These are phyloP conservation scores for Melampsora larici-populina DNA, from an alignment of 1,284 basidiomycete genomes.

Conservation along the genomic window DNA sequence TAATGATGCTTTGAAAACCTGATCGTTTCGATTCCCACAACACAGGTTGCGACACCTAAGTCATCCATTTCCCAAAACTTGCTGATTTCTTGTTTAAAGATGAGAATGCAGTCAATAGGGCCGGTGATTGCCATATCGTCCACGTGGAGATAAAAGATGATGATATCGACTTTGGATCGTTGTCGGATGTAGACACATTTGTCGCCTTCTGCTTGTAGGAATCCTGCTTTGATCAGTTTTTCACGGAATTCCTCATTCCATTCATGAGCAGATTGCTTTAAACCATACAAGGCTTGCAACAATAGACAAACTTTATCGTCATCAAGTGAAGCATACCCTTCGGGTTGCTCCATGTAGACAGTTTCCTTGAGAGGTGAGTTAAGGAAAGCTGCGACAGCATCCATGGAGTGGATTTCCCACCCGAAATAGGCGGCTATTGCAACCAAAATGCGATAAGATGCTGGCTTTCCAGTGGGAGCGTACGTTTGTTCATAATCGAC, in stretches of 20 bases:
- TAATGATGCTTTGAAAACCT: background rate
- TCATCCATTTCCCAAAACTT: background rate
- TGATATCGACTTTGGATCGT: too few species aligned
- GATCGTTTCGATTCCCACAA: background rate
- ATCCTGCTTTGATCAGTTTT: background rate
- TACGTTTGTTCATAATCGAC: background rate
- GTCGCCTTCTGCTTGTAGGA: too few species aligned
- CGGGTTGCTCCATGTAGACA: background rate
- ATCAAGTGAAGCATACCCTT: too few species aligned
- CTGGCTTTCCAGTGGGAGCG: too few species aligned
- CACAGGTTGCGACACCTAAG: background rate
- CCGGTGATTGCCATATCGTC: background rate
- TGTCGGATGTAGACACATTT: too few species aligned
- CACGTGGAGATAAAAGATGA: background rate
- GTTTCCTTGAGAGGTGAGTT: background rate
- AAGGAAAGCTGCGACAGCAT: background rate
- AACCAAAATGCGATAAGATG: too few species aligned
- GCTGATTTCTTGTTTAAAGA: background rate
- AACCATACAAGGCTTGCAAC: slow-evolving; percentile 2
- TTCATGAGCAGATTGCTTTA: background rate
- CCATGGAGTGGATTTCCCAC: too few species aligned
- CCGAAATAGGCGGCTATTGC: too few species aligned
- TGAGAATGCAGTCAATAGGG: background rate
- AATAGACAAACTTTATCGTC: too few species aligned
- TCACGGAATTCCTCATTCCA: background rate